phyloP scores from a whole-genome alignment of 306 rosid species.

The Herpetospermum pedunculosum region DNA sequence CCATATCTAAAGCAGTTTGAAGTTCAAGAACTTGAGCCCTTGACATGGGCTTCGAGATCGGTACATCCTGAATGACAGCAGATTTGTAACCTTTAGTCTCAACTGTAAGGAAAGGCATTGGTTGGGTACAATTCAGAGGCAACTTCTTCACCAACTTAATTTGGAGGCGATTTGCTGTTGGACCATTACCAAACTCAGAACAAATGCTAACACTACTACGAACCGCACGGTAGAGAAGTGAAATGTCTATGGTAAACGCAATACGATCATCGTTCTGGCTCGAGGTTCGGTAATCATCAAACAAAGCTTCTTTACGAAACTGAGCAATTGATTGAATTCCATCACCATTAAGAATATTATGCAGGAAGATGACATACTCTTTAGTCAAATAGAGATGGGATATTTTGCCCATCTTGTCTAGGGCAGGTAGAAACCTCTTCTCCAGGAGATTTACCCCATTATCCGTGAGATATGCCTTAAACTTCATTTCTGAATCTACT shows the following conservation, averaged over 20 bases:
- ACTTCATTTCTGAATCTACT: slow-evolving; percentile 43
- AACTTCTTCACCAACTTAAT: slow-evolving; percentile 79
- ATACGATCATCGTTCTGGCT: slow-evolving; percentile 79
- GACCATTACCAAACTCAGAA: slow-evolving; percentile 44
- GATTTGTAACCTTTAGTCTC: slow-evolving; percentile 75
- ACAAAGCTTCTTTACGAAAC: slow-evolving; percentile 62
- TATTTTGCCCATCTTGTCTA: slow-evolving; percentile 61
- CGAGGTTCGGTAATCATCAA: slow-evolving; percentile 69
- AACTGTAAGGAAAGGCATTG: slow-evolving; percentile 71
- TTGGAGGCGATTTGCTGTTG: slow-evolving; percentile 48
- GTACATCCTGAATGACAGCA: slow-evolving; percentile 84
- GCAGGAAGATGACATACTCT: slow-evolving; percentile 73
- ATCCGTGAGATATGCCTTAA: slow-evolving; percentile 72
- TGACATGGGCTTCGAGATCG: slow-evolving; percentile 73
- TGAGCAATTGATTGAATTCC: slow-evolving; percentile 83
- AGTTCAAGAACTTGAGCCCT: slow-evolving; percentile 65
- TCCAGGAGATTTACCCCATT: slow-evolving; percentile 66
- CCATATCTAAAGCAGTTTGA: slow-evolving; percentile 62
- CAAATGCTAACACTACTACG: slow-evolving; percentile 74
- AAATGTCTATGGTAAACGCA: slow-evolving; percentile 69
- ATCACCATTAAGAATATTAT: slow-evolving; percentile 78
- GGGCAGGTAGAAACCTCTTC: slow-evolving; percentile 69
- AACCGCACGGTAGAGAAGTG: slow-evolving; percentile 80
- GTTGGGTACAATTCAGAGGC: slow-evolving; percentile 42
- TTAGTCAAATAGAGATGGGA: slow-evolving; percentile 66